Percentiles rank a stretch among this genome's conserved stretches.
phyloP scores from a whole-genome alignment of 73 alveolate genomes.

The Tetrahymena elliotti region DNA sequence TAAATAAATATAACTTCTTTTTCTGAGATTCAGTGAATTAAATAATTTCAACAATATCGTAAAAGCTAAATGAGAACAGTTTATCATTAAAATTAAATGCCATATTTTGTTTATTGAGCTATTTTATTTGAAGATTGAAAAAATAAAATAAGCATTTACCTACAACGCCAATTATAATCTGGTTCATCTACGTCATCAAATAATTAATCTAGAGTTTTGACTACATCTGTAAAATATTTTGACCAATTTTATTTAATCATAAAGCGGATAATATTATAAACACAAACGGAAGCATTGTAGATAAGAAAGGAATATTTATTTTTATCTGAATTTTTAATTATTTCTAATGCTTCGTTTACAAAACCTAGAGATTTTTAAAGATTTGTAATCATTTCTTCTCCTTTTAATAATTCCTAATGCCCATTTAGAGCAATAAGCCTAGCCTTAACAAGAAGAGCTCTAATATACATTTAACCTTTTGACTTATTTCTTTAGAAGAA shows the following conservation, averaged over 20 bases:
- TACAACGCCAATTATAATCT: slow-evolving; percentile 92
- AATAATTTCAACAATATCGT: too few species aligned
- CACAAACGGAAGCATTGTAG: slow-evolving; percentile 89
- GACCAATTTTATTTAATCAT: slow-evolving; percentile 84
- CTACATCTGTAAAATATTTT: slow-evolving; percentile 75
- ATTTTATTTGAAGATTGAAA: too few species aligned
- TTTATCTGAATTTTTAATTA: slow-evolving; percentile 91
- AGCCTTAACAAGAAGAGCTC: slow-evolving; percentile 88
- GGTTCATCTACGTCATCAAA: slow-evolving; percentile 96
- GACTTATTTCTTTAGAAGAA: slow-evolving; percentile 69
- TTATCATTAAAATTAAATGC: background rate
- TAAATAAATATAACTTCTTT: background rate
- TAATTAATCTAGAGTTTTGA: slow-evolving; percentile 85
- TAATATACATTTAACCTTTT: slow-evolving; percentile 85
- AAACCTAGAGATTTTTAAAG: slow-evolving; percentile 69
- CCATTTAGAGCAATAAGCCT: slow-evolving; percentile 71
- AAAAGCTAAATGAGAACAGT: too few species aligned
- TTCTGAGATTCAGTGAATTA: background rate
- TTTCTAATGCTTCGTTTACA: slow-evolving; percentile 86
- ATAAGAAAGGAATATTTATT: slow-evolving; percentile 82
- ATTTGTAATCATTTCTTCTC: slow-evolving; percentile 85
- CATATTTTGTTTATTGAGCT: background rate
- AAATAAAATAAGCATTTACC: slow-evolving; percentile 15
- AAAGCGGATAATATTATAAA: slow-evolving; percentile 82
- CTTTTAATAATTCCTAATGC: slow-evolving; percentile 64